Evolutionary conservation across 108 stramenopile genomes (phyloP).

Genomic region (Skeletonema tropicum): DNA sequence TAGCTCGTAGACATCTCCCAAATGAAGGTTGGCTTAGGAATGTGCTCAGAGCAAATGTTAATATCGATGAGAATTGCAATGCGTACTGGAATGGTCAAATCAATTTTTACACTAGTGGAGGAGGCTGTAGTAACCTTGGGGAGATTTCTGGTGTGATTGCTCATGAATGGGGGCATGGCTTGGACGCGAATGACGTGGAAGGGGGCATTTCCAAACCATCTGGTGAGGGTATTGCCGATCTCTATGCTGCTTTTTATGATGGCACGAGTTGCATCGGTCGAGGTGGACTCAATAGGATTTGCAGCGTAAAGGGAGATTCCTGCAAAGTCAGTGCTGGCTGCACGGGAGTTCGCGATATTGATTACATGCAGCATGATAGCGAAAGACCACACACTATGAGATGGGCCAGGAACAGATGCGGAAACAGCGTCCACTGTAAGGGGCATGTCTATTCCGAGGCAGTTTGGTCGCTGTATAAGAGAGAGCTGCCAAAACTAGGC

Average conservation of each 20-base stretch:
- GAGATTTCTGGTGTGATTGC: slow-evolving; percentile 12
- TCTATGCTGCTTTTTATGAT: slow-evolving; percentile 26
- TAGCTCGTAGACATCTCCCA: slow-evolving; percentile 22
- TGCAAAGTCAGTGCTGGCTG: not conserved
- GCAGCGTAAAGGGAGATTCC: not conserved
- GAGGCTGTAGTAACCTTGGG: slow-evolving; percentile 26
- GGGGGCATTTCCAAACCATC: slow-evolving; percentile 27
- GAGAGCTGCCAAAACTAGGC: slow-evolving; percentile 13
- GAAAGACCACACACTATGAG: not conserved
- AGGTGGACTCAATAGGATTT: slow-evolving; percentile 4
- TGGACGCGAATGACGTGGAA: slow-evolving; percentile 24
- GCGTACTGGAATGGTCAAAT: slow-evolving; percentile 23
- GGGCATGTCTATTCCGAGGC: slow-evolving; percentile 16
- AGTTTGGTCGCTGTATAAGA: slow-evolving; percentile 30
- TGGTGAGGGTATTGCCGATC: slow-evolving; percentile 42
- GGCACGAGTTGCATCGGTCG: slow-evolving; percentile 41
- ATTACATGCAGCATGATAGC: not conserved
- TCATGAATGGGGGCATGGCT: slow-evolving; percentile 29
- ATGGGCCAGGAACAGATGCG: not conserved
- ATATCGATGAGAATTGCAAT: slow-evolving; percentile 23
- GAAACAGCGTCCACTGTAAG: not conserved
- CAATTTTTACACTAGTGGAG: slow-evolving; percentile 25
- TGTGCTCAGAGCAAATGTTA: slow-evolving; percentile 12
- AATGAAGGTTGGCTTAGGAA: slow-evolving; percentile 15
- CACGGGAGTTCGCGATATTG: not conserved